Conservation (phyloP, 495 filamentous ascomycete species). For the Talaromyces thailandensis region DNA sequence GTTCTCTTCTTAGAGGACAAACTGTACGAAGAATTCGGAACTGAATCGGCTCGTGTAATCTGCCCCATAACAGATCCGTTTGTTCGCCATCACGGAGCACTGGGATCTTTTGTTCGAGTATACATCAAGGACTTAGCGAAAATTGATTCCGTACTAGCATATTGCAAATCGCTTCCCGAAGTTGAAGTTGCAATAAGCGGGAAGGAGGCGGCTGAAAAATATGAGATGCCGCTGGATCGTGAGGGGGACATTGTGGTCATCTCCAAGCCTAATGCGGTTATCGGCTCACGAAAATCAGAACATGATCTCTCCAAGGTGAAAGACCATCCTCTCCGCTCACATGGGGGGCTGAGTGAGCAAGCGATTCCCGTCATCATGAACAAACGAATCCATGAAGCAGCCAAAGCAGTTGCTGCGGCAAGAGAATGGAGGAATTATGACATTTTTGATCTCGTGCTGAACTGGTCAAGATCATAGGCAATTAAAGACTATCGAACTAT, state of each 20-base stretch:
- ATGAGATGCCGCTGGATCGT: constrained; percentile 24
- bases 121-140: constrained; percentile 13
- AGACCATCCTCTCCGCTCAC: constrained; percentile 22
- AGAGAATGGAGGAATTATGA: constrained; percentile 25
- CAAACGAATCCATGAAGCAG: constrained; percentile 7
- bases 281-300: constrained; percentile 18
- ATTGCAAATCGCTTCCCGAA: constrained; percentile 16
- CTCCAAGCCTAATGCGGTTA: constrained; percentile 17
- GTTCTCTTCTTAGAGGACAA: constrained; percentile 26
- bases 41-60: constrained; percentile 21
- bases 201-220: constrained; percentile 17
- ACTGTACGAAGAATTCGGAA: constrained; percentile 16
- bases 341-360: constrained; percentile 26
- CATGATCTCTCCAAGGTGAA: constrained; percentile 21
- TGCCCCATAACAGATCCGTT: constrained; percentile 30
- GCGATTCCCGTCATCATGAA: constrained; percentile 21
- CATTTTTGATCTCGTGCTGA: constrained; percentile 24
- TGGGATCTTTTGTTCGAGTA: constrained; percentile 28
- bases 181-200: constrained; percentile 19
- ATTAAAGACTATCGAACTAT: neutral
- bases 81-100: constrained; percentile 25
- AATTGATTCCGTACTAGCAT: constrained; percentile 7
- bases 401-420: neutral
- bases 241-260: constrained; percentile 28
- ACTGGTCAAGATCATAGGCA: constrained; percentile 10